phyloP scores from a whole-genome alignment of 257 asterid species.

The Leonotis leonurus region DNA sequence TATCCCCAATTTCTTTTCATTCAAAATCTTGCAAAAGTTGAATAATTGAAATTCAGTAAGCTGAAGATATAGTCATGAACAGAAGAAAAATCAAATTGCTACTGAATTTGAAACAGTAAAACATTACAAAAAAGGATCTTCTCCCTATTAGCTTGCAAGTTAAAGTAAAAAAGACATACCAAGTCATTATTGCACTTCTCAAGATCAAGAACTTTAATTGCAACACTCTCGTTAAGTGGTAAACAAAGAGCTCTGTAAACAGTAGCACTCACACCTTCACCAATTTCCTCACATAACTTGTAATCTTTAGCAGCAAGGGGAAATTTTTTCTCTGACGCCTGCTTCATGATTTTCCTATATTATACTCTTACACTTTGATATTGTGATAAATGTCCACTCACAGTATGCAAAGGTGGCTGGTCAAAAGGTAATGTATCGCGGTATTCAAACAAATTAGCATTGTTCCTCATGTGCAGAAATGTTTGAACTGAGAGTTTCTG shows the following conservation, averaged over 20 bases:
- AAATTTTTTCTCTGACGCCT: constrained; percentile 45
- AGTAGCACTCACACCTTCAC: constrained; percentile 98
- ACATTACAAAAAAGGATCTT: not conserved
- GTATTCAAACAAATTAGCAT: constrained; percentile 33
- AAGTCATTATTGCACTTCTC: constrained; percentile 94
- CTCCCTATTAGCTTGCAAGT: not conserved
- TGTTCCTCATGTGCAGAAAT: constrained; percentile 18
- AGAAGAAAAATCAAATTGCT: not conserved
- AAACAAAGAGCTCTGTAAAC: constrained; percentile 81
- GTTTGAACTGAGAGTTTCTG: constrained; percentile 4
- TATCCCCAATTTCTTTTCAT: not conserved
- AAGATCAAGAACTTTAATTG: constrained; percentile 97
- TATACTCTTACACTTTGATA: constrained; percentile 20
- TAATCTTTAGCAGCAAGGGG: constrained; percentile 73
- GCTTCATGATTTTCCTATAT: constrained; percentile 45
- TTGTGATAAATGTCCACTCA: constrained; percentile 19
- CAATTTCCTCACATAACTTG: constrained; percentile 77
- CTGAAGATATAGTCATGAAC: constrained; percentile 2
- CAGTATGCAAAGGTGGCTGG: constrained; percentile 12
- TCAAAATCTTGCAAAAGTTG: not conserved
- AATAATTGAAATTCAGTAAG: not conserved
- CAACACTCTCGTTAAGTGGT: constrained; percentile 73
- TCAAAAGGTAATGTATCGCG: constrained; percentile 17
- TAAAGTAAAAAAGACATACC: constrained; percentile 46
- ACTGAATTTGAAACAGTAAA: not conserved